Evolutionary conservation across 2,329 filamentous ascomycete species (phyloP).

Genomic region (Stenocarpella maydis): DNA sequence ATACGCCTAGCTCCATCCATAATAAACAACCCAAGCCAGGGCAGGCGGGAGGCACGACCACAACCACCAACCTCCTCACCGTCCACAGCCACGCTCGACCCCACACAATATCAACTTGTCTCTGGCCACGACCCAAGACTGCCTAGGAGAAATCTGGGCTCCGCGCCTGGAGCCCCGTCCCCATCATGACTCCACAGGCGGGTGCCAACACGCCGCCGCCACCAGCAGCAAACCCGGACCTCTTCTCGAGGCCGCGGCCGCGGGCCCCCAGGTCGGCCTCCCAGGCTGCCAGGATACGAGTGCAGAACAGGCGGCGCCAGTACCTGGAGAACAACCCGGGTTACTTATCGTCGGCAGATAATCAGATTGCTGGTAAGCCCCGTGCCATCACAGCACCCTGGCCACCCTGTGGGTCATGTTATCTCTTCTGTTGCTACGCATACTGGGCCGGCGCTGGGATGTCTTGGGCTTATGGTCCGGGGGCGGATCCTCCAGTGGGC

Average conservation of each 20-base stretch:
- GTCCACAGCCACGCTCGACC: neutral
- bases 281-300: constrained; percentile 57
- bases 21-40: neutral
- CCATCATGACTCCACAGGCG: constrained; percentile 9
- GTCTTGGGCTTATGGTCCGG: neutral
- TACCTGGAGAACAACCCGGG: constrained; percentile 77
- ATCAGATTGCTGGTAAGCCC: constrained; percentile 60
- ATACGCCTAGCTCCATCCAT: neutral
- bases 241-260: constrained; percentile 52
- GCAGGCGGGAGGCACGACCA: neutral
- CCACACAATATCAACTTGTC: neutral
- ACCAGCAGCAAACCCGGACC: constrained; percentile 15
- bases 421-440: constrained; percentile 13
- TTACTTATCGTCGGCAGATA: constrained; percentile 70
- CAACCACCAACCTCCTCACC: neutral
- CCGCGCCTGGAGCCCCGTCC: neutral
- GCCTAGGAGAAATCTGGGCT: neutral
- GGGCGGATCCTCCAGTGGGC: neutral
- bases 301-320: constrained; percentile 80
- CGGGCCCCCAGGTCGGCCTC: constrained; percentile 53
- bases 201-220: neutral
- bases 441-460: neutral
- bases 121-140: neutral
- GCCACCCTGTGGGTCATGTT: neutral
- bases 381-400: neutral